Percentiles rank a stretch among this genome's conserved stretches.
These are phyloP conservation scores for Musa acuminata DNA, from an alignment of 176 grass and related monocot species.

Conservation along the genomic window DNA sequence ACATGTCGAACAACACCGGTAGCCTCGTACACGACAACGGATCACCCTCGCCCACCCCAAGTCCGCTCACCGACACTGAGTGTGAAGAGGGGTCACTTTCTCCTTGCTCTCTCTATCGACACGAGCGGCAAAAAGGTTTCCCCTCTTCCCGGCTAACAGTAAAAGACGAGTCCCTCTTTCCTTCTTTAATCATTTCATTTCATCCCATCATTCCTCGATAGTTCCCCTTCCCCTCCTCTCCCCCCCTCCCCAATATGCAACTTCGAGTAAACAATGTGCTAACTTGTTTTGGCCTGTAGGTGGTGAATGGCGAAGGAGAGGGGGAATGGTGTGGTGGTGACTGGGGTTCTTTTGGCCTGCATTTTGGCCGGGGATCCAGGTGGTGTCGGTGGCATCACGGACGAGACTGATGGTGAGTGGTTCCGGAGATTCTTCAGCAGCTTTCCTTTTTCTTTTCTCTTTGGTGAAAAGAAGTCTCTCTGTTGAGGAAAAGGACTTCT, in stretches of 20 bases:
- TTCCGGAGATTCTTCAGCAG: background rate
- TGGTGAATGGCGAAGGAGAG: slow-evolving; percentile 16
- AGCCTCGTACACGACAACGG: too few relatives aligned
- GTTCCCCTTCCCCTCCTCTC: background rate
- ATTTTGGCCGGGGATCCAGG: slow-evolving; percentile 25
- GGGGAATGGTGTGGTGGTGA: slow-evolving; percentile 3
- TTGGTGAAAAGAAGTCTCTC: too few relatives aligned
- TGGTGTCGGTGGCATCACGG: slow-evolving; percentile 26
- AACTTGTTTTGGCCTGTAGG: background rate
- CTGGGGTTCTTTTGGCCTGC: slow-evolving; percentile 24
- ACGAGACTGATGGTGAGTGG: slow-evolving; percentile 28
- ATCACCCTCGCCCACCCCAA: too few relatives aligned
- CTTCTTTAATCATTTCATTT: background rate
- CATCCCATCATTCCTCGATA: background rate
- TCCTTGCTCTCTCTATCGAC: too few relatives aligned
- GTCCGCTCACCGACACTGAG: too few relatives aligned
- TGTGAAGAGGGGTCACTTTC: too few relatives aligned
- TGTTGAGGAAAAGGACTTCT: too few relatives aligned
- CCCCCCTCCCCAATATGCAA: background rate
- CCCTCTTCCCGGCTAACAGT: background rate
- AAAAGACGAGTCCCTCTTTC: background rate
- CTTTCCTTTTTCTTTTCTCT: too few relatives aligned
- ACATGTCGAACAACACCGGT: too few relatives aligned
- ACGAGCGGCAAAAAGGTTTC: too few relatives aligned
- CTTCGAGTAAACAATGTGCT: background rate